A percentile compares a stretch with the other conserved stretches of the same genome.
Evolutionary conservation across 345 rosid species (phyloP).

Genomic region (Populus ilicifolia): DNA sequence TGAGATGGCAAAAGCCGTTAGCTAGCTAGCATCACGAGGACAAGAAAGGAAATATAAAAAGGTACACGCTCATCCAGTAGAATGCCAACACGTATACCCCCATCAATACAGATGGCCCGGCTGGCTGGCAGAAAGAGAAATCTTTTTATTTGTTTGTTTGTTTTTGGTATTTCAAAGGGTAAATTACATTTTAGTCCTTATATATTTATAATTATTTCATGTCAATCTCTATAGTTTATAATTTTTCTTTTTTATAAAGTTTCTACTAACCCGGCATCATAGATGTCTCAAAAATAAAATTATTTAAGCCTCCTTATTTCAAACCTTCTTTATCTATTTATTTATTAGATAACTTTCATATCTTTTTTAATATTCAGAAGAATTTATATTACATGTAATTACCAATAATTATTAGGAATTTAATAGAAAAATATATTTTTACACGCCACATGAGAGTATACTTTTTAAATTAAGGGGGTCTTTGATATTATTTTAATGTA

Average conservation of each 20-base stretch:
- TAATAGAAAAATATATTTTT: not conserved
- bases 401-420: not conserved
- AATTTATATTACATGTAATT: too few relatives aligned
- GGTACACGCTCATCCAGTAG: conserved; percentile 11
- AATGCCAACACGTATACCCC: conserved; percentile 14
- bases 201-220: not conserved
- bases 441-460: not conserved
- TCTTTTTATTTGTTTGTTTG: not conserved
- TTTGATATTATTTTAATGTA: not conserved
- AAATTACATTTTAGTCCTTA: not conserved
- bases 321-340: not conserved
- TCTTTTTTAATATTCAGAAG: too few relatives aligned
- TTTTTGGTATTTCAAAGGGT: not conserved
- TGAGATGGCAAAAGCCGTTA: conserved; percentile 9
- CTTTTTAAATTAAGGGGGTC: not conserved
- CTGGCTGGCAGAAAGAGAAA: conserved; percentile 27
- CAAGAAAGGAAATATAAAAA: conserved; percentile 2
- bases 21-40: not conserved
- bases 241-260: not conserved
- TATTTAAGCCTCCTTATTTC: not conserved
- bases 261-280: not conserved
- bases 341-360: not conserved
- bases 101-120: conserved; percentile 26
- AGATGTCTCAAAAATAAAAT: too few relatives aligned
- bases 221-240: not conserved